Percentiles rank a stretch among this genome's conserved stretches.
These are phyloP conservation scores for Leccinum sublutescens DNA, from an alignment of 768 basidiomycete species.

Conservation along the genomic window DNA sequence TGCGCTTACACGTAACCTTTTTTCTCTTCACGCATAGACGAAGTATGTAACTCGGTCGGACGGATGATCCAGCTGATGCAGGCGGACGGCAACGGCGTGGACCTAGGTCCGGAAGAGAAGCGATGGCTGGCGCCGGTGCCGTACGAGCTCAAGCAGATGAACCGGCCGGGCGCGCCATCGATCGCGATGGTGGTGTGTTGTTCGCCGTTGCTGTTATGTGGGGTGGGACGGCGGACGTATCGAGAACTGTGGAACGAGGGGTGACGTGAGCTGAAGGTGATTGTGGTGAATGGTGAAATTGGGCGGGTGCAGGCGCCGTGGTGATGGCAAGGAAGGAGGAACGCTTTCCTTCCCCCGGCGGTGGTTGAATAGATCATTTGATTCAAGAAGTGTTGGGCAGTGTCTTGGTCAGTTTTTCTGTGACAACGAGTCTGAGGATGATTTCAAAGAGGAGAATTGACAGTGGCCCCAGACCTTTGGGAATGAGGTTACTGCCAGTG, in stretches of 20 bases:
- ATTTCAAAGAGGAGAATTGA: too few species aligned
- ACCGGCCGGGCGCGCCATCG: conserved; percentile 1
- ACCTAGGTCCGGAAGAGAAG: neutral
- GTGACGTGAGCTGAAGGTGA: neutral
- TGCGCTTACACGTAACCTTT: too few species aligned
- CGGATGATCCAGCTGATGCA: conserved; percentile 24
- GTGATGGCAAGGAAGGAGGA: too few species aligned
- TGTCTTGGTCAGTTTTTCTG: too few species aligned
- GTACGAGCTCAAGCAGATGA: conserved; percentile 15
- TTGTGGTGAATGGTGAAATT: too few species aligned
- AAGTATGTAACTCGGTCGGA: conserved; percentile 24
- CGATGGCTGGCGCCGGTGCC: conserved; percentile 10
- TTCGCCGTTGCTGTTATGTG: conserved; percentile 13
- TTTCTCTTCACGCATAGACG: conserved; percentile 9
- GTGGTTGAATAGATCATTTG: too few species aligned
- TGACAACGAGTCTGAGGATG: too few species aligned
- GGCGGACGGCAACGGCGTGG: conserved; percentile 1
- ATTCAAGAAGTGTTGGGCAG: too few species aligned
- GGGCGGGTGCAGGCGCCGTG: too few species aligned
- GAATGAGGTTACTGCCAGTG: too few species aligned
- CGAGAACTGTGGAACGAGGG: conserved; percentile 18
- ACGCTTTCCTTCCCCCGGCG: neutral
- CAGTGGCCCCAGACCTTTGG: too few species aligned
- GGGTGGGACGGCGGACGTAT: conserved; percentile 7
- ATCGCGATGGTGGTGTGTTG: conserved; percentile 15